Evolutionary conservation across 192 early-diverging fungal genomes (phyloP), one percentile per base, ranked within the genome.

Genomic region (Coemansia sp.): DNA sequence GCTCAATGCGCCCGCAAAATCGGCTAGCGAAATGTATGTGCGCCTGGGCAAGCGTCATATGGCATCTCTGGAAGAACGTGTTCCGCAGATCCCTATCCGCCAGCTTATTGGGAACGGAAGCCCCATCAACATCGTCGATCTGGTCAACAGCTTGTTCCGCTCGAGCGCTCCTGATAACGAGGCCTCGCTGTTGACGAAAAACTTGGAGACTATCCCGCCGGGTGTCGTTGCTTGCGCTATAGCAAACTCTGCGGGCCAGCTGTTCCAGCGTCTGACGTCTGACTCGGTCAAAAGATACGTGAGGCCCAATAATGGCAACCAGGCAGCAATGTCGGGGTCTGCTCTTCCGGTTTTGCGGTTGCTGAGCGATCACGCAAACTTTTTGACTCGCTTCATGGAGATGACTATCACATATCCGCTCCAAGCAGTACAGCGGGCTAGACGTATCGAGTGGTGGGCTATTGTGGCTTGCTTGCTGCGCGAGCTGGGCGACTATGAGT

Each of bases 401-500:
- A 53, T 66, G 39, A 56, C 72, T 3, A 75, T 80, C 33, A 66
- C 70, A 16, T 68, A 69, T 18, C 69, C 78, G n/a, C 35, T 69
- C 31, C 73, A 69, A 9, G 69, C 78, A 10, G 46, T 39, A 9
- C 69, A 71, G 53, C 72, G 78, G 26, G 72, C 78, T 9, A 48
- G 60, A 43, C 68, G 78, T 31, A 75, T 80, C 43, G 78, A 80
- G 59, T 80, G 78, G 78, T 80, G 78, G 78, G 42, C 69, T 7
- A 65, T 66, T 8, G 73, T 68, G 5, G 66, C 67, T 0, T 75
- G 73, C 37, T 62, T 80, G 14, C 18, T 75, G 28, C 78, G 78
- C 63, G 78, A 80, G 60, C 69, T 80, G 58, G 78, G 78, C 66
- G 78, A 80, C 65, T 80, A 80, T 66, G 78, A 80, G 59, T 74